Percentiles rank a stretch among this genome's conserved stretches.
Conservation (phyloP, 2,329 filamentous ascomycete genomes). For the Cordyceps militaris region DNA sequence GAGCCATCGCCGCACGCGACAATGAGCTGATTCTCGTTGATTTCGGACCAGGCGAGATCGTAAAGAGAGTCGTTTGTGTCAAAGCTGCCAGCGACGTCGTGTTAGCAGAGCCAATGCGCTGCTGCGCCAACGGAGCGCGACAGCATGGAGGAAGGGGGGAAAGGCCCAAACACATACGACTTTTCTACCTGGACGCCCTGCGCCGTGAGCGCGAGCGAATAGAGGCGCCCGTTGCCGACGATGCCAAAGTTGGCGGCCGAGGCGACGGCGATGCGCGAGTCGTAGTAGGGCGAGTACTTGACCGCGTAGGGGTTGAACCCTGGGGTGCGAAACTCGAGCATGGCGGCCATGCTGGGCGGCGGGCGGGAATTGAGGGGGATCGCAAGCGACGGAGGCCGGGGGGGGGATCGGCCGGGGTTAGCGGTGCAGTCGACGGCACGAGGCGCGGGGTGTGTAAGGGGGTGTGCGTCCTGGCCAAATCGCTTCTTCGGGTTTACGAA, state of each 20-base stretch:
- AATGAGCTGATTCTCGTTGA: constrained; percentile 90
- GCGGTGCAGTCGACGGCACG: not conserved
- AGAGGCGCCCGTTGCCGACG: constrained; percentile 89
- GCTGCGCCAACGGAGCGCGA: not conserved
- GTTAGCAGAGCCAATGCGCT: not conserved
- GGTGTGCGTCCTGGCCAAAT: not conserved
- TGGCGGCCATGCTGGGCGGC: constrained; percentile 42
- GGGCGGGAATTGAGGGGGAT: not conserved
- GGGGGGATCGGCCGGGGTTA: not conserved
- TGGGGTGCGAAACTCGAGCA: constrained; percentile 91
- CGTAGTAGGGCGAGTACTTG: constrained; percentile 98
- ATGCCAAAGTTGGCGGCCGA: constrained; percentile 93
- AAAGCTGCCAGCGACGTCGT: constrained; percentile 49
- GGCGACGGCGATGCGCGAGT: constrained; percentile 85
- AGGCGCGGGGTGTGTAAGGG: not conserved
- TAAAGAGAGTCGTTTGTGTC: constrained; percentile 97
- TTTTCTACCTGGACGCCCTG: constrained; percentile 80
- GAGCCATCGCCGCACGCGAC: constrained; percentile 88
- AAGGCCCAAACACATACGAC: constrained; percentile 44
- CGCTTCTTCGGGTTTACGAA: not conserved
- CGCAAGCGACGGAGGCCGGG: not conserved
- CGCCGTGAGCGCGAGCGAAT: constrained; percentile 73
- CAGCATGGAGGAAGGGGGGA: not conserved
- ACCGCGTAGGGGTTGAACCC: constrained; percentile 95
- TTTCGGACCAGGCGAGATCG: constrained; percentile 90